Percentiles rank a stretch among this genome's conserved stretches.
Evolutionary conservation across 2,329 filamentous ascomycete species (phyloP).

Genomic region (Sporothrix brasiliensis): DNA sequence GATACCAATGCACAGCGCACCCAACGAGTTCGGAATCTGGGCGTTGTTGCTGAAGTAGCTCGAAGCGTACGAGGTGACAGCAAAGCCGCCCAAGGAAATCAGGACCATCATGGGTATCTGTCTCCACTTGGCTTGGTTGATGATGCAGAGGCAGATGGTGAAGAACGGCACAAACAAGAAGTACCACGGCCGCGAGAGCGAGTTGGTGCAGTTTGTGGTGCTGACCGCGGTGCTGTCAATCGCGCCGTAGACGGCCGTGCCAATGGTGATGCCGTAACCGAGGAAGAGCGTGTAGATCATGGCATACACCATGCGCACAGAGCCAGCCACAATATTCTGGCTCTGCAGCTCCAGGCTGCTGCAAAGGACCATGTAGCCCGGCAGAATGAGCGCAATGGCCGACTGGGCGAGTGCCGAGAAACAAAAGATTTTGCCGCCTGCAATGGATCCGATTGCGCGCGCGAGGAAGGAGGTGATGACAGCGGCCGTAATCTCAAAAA

Average conservation of each 20-base stretch:
- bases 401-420: constrained; percentile 73
- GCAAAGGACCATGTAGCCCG: constrained; percentile 66
- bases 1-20: constrained; percentile 74
- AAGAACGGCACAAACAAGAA: constrained; percentile 68
- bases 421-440: constrained; percentile 62
- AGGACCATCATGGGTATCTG: constrained; percentile 75
- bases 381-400: constrained; percentile 74
- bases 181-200: constrained; percentile 53
- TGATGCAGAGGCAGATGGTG: constrained; percentile 60
- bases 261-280: constrained; percentile 72
- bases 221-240: constrained; percentile 59
- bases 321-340: constrained; percentile 68
- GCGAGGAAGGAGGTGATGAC: constrained; percentile 69
- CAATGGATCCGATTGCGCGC: constrained; percentile 69
- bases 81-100: constrained; percentile 73
- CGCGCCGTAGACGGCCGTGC: constrained; percentile 64
- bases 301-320: constrained; percentile 73
- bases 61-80: constrained; percentile 73
- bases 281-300: constrained; percentile 74
- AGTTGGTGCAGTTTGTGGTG: constrained; percentile 42
- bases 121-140: constrained; percentile 77
- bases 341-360: constrained; percentile 68
- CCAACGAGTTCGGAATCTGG: constrained; percentile 76
- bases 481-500: constrained; percentile 54
- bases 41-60: constrained; percentile 68